Conservation (phyloP, 164 flowering plant genomes). For the Stephania cephalantha region DNA sequence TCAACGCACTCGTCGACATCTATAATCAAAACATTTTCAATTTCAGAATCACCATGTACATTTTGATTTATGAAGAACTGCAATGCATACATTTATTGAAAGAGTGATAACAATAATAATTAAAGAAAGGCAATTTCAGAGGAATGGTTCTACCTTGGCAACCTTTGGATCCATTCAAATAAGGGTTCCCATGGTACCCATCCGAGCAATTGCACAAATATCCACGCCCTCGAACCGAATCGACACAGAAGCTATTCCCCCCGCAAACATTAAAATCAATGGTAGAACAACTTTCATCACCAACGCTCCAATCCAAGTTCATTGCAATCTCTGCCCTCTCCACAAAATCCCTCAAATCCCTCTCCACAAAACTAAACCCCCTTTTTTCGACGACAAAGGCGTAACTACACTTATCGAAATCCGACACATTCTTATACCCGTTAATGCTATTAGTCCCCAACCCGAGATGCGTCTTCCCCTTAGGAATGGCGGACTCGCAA, state of each 20-base stretch:
- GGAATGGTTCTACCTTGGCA: slow-evolving; percentile 20
- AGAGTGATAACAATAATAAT: neutral
- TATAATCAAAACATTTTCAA: neutral
- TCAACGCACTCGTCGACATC: slow-evolving; percentile 22
- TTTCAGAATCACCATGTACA: neutral
- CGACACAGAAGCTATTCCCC: slow-evolving; percentile 21
- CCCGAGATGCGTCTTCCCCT: slow-evolving; percentile 19
- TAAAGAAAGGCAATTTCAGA: neutral
- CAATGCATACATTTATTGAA: neutral
- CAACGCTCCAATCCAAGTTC: slow-evolving; percentile 22
- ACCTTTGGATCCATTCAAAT: slow-evolving; percentile 19
- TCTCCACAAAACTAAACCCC: slow-evolving; percentile 15
- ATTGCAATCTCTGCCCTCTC: slow-evolving; percentile 18
- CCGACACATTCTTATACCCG: slow-evolving; percentile 11
- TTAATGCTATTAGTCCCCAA: slow-evolving; percentile 14
- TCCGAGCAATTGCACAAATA: slow-evolving; percentile 25
- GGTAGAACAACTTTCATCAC: slow-evolving; percentile 8
- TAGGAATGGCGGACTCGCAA: slow-evolving; percentile 23
- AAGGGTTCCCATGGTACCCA: slow-evolving; percentile 26
- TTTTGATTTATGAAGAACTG: too few relatives aligned
- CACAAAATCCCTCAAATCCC: slow-evolving; percentile 14
- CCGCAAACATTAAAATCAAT: slow-evolving; percentile 13
- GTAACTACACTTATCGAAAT: slow-evolving; percentile 13
- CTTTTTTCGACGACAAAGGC: slow-evolving; percentile 23
- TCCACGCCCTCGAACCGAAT: slow-evolving; percentile 17